Evolutionary conservation across 441 rosid genomes (phyloP).

Genomic region (Corymbia calophylla): DNA sequence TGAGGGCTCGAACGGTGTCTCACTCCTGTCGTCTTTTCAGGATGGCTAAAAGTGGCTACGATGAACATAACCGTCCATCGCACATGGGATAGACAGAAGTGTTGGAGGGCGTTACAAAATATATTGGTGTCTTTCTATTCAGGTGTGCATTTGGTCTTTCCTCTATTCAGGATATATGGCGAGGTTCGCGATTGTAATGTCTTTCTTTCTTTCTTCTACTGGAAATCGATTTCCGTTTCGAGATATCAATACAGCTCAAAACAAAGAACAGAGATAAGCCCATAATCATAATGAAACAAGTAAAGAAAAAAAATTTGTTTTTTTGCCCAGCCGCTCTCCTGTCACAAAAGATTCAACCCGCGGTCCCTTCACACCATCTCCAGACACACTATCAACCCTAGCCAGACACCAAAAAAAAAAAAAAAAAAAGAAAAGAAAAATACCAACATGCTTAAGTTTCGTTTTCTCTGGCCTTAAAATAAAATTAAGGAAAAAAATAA

Average conservation of each 20-base stretch:
- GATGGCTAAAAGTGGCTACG: background rate
- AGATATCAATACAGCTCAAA: background rate
- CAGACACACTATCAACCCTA: background rate
- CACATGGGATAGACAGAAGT: background rate
- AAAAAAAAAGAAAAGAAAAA: background rate
- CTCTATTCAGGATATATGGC: background rate
- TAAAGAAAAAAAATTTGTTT: background rate
- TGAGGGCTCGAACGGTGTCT: background rate
- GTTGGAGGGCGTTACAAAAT: accelerated
- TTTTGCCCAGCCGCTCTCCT: background rate
- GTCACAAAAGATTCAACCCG: background rate
- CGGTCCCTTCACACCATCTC: background rate
- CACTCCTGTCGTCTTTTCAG: background rate
- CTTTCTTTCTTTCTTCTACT: background rate
- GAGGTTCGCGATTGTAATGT: background rate
- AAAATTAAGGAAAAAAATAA: background rate
- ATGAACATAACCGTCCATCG: background rate
- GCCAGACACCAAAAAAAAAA: background rate
- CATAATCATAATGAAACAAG: background rate
- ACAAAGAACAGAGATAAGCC: background rate
- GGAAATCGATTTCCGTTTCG: background rate
- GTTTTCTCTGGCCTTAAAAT: background rate
- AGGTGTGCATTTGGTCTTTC: background rate
- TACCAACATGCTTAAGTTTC: background rate
- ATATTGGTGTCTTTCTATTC: background rate